Evolutionary conservation across 139 green algal genomes (phyloP).

Genomic region (Chlamydomonas sphaeroides): DNA sequence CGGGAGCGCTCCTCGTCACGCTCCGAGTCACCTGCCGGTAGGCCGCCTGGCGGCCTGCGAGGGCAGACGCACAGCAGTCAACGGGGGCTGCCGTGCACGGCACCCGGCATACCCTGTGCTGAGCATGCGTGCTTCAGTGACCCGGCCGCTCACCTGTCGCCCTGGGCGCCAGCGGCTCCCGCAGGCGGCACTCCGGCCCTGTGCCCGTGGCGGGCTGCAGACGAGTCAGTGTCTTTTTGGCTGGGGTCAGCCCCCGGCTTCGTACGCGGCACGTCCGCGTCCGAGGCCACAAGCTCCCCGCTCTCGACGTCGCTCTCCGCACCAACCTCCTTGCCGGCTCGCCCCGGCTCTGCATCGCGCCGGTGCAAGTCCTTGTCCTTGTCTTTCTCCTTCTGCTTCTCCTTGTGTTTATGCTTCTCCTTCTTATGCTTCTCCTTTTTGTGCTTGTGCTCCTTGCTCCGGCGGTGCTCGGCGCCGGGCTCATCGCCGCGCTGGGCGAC

Average conservation of each 20-base stretch:
- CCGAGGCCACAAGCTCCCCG: slow-evolving; percentile 10
- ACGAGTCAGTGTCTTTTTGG: background rate
- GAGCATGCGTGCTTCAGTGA: too few species aligned
- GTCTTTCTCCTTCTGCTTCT: slow-evolving; percentile 17
- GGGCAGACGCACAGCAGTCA: too few species aligned
- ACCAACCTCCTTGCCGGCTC: slow-evolving; percentile 37
- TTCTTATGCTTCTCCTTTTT: background rate
- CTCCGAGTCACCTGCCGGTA: background rate
- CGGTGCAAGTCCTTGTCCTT: slow-evolving; percentile 24
- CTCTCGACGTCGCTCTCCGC: slow-evolving; percentile 44
- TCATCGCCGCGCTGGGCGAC: too few species aligned
- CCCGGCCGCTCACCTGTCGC: background rate
- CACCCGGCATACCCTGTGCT: too few species aligned
- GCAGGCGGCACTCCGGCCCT: slow-evolving; percentile 24
- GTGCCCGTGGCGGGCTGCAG: slow-evolving; percentile 37
- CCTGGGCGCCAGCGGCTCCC: background rate
- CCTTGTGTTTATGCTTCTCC: slow-evolving; percentile 30
- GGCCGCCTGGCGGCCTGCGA: too few species aligned
- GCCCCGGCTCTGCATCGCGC: background rate
- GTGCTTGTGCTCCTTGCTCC: too few species aligned
- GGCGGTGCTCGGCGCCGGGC: too few species aligned
- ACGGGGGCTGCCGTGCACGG: too few species aligned
- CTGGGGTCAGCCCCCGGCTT: background rate
- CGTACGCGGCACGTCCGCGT: background rate
- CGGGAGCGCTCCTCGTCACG: background rate